Evolutionary conservation across 192 early-diverging fungal genomes (phyloP).

Genomic region (Podila minutissima): DNA sequence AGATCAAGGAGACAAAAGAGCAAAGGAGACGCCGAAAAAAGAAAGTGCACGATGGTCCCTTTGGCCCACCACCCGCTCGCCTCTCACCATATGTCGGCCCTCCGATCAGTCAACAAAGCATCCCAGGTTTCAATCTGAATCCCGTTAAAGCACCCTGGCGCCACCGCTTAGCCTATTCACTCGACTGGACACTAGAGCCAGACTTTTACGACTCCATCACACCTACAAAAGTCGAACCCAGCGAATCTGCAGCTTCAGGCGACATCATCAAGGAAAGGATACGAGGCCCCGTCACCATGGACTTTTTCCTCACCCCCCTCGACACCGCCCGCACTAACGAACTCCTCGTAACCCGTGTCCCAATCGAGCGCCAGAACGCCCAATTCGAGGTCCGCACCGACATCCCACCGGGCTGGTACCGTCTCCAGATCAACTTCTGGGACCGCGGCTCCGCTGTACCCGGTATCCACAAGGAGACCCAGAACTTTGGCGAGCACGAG

Average conservation of each 20-base stretch:
- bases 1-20: not conserved
- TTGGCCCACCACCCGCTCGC: conserved; percentile 4
- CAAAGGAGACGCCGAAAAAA: conserved; percentile 29
- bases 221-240: not conserved
- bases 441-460: not conserved
- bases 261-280: not conserved
- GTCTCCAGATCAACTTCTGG: conserved; percentile 35
- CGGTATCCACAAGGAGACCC: not conserved
- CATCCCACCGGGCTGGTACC: conserved; percentile 32
- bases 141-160: conserved; percentile 22
- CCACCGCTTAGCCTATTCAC: conserved; percentile 14
- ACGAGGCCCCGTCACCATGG: conserved; percentile 7
- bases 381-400: conserved; percentile 11
- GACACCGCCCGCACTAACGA: conserved; percentile 21
- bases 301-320: conserved; percentile 26
- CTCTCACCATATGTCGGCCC: not conserved
- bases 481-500: not conserved
- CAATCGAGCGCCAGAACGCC: not conserved
- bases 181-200: conserved; percentile 11
- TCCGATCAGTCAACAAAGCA: conserved; percentile 8
- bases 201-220: not conserved
- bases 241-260: not conserved
- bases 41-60: not conserved
- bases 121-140: conserved; percentile 5
- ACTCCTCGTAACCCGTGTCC: conserved; percentile 19